Conservation (phyloP, 495 filamentous ascomycete species). For the Melanomma pulvis-pyrius region DNA sequence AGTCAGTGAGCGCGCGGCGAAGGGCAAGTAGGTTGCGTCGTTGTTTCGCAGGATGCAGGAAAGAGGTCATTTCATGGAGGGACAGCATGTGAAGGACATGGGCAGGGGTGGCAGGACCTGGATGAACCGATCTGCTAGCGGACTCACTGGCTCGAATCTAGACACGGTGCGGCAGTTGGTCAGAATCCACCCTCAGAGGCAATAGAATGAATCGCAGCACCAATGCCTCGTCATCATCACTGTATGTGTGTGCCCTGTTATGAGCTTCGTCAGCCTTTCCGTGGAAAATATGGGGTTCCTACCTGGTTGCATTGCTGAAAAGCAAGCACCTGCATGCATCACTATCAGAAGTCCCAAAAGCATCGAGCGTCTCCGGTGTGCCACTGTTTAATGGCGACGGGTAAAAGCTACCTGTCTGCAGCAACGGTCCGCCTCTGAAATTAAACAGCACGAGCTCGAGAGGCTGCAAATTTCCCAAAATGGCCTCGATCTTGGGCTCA, state of each 20-base stretch:
- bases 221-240: neutral
- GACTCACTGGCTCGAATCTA: neutral
- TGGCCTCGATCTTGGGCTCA: constrained; percentile 2
- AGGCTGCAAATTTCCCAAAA: neutral
- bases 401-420: constrained; percentile 6
- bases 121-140: neutral
- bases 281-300: neutral
- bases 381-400: neutral
- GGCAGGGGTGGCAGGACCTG: neutral
- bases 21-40: neutral
- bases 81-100: constrained; percentile 5
- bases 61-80: neutral
- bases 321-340: constrained; percentile 21
- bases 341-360: neutral
- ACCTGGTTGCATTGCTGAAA: neutral
- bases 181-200: neutral
- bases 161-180: no score
- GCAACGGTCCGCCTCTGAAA: neutral
- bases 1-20: neutral
- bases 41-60: neutral
- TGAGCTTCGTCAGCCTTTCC: constrained; percentile 1
- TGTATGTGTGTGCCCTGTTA: neutral
- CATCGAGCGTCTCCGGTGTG: neutral
- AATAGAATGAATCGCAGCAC: neutral
- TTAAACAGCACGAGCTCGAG: neutral